A percentile compares a stretch with the other conserved stretches of the same genome.
Evolutionary conservation across 768 basidiomycete genomes (phyloP).

Genomic region (Boletales sp.): DNA sequence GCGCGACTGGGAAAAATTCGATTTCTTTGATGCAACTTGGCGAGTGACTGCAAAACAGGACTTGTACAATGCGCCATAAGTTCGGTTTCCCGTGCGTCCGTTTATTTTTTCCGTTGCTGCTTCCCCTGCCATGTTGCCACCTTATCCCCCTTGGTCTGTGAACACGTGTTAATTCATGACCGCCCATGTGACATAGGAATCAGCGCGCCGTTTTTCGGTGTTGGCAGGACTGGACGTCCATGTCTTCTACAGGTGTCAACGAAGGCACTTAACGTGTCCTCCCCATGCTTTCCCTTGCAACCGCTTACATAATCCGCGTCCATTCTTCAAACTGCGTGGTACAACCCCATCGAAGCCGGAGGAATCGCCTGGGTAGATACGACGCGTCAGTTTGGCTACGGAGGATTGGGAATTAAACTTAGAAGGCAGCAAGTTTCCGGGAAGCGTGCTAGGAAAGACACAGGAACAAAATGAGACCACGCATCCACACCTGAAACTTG

Average conservation of each 20-base stretch:
- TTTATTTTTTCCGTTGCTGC: neutral
- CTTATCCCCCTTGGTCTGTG: neutral
- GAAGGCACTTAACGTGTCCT: slow-evolving; percentile 67
- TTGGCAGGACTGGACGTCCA: slow-evolving; percentile 57
- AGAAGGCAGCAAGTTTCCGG: slow-evolving; percentile 50
- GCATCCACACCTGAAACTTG: slow-evolving; percentile 62
- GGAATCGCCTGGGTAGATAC: slow-evolving; percentile 1
- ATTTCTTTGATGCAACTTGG: slow-evolving; percentile 47
- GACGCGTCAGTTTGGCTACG: slow-evolving; percentile 33
- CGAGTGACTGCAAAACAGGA: slow-evolving; percentile 54
- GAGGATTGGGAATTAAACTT: slow-evolving; percentile 58
- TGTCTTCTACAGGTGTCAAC: slow-evolving; percentile 49
- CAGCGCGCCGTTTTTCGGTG: slow-evolving; percentile 55
- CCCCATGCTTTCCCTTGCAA: slow-evolving; percentile 50
- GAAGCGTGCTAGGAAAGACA: slow-evolving; percentile 48
- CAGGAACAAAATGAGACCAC: slow-evolving; percentile 54
- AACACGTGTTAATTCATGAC: neutral
- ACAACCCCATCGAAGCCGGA: neutral
- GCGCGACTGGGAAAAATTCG: slow-evolving; percentile 44
- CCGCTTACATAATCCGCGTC: slow-evolving; percentile 59
- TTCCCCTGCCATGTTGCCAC: neutral
- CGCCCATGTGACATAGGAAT: slow-evolving; percentile 32
- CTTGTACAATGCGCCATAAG: slow-evolving; percentile 55
- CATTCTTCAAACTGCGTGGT: slow-evolving; percentile 52
- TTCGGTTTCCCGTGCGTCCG: neutral